Base-by-base conservation (phyloP, 345 rosid genomes). In the Dipteronia dyeriana region DNA sequence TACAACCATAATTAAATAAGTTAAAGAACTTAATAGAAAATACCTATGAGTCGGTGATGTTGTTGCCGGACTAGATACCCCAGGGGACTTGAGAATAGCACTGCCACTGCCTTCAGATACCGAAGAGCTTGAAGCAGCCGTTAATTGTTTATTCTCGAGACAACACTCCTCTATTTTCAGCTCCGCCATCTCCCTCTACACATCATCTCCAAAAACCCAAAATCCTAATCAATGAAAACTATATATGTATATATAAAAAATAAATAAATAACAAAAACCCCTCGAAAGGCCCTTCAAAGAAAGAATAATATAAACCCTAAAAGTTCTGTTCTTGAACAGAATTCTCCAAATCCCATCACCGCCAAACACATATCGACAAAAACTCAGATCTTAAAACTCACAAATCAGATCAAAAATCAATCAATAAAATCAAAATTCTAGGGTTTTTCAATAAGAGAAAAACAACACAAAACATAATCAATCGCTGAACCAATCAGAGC, bases 121-220 rank as follows among this genome's bases (percentile, higher is more conserved):
- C 71, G 97, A 90, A 7, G 97, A 88, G 82, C 88, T 86, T 4
- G 97, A 91, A 70, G 91, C 92, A 25, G 95, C 88, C 0, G 85
- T 84, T 81, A 84, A 85, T 85, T 95, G 98, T 80, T 89, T 95
- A 84, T 95, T 95, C 82, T 90, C 98, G 75, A 88, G 87, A 84
- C 99, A 92, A 77, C 86, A 75, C 83, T 86, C 91, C 79, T 93
- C 96, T 25, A 74, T 66, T 79, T 78, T 89, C 53, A 76, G 80
- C 81, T 90, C 91, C 80, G 77, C 87, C 89, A 82, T 87, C 81
- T 75, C 90, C 75, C 79, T 67, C 90, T 85, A 76, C 79, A 79
- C 70, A 76, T 79, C 88, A 87, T 80, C 82, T 79, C 82, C 73
- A 83, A 79, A 83, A 83, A 74, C 76, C 80, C 82, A 77, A 84